Conservation (phyloP, 2,329 filamentous ascomycete genomes). For the Fusarium cyanostomum region DNA sequence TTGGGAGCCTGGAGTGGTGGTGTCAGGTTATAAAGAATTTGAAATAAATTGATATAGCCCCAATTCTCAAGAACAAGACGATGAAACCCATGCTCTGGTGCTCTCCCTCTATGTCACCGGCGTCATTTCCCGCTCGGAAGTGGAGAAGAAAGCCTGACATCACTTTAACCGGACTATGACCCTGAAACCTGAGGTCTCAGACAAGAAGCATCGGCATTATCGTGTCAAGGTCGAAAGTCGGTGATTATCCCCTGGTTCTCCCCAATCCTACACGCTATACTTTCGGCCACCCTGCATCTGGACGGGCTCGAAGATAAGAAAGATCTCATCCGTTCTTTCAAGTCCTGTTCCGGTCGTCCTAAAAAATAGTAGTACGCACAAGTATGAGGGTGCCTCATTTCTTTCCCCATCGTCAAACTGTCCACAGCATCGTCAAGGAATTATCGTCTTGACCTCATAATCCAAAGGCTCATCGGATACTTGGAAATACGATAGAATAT, state of each 20-base stretch:
- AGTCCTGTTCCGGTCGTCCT: background rate
- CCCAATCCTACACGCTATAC: background rate
- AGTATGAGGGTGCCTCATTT: background rate
- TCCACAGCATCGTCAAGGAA: background rate
- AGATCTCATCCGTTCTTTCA: background rate
- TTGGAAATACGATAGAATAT: background rate
- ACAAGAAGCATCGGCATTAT: background rate
- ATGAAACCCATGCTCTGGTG: too few species aligned
- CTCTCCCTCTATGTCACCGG: too few species aligned
- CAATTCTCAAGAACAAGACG: too few species aligned
- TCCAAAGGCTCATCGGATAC: background rate
- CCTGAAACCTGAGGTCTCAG: background rate
- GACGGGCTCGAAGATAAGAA: background rate
- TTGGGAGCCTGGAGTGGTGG: too few species aligned
- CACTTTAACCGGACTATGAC: background rate
- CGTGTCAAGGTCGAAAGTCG: background rate
- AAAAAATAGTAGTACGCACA: background rate
- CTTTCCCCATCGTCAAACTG: background rate
- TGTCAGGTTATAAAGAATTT: too few species aligned
- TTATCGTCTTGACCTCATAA: background rate
- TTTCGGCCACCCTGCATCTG: background rate
- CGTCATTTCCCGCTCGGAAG: too few species aligned
- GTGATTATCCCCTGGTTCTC: background rate
- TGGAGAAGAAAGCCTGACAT: too few species aligned
- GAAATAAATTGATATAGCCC: too few species aligned